These are phyloP conservation scores for Phoma sp. DNA, from an alignment of 2,329 filamentous ascomycete genomes.

Conservation along the genomic window DNA sequence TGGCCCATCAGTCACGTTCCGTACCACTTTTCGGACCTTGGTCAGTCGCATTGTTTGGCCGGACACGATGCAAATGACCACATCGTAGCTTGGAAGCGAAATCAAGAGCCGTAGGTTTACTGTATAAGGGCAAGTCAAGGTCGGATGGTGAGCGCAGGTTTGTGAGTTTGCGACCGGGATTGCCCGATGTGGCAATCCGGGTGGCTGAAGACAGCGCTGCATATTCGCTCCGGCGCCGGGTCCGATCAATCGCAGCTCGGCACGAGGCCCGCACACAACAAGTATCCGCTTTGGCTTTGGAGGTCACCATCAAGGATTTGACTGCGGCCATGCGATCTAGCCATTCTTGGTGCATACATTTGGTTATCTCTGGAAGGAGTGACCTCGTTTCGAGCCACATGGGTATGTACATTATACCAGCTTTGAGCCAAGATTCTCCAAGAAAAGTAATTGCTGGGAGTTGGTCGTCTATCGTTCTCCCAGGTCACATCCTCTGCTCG, in stretches of 20 bases:
- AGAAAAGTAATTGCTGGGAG: background rate
- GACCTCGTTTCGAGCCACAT: conserved; percentile 1
- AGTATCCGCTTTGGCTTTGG: background rate
- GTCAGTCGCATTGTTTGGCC: background rate
- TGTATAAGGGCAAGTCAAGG: background rate
- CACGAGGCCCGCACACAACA: conserved; percentile 4
- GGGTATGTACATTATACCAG: background rate
- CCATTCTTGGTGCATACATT: background rate
- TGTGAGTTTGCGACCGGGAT: conserved; percentile 14
- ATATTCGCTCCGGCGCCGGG: conserved; percentile 18
- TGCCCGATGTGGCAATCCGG: conserved; percentile 12
- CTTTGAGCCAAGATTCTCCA: background rate
- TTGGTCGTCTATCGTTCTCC: background rate
- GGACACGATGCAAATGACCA: background rate
- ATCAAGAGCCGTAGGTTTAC: background rate
- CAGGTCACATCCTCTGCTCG: background rate
- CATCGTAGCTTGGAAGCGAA: background rate
- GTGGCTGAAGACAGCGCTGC: conserved; percentile 7
- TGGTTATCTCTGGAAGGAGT: background rate
- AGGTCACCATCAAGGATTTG: background rate
- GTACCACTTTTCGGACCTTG: background rate
- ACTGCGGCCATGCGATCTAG: background rate
- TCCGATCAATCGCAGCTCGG: background rate
- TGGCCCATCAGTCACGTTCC: conserved; percentile 5
- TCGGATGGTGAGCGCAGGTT: background rate